These are phyloP conservation scores for Aspergillus ibericus DNA, from an alignment of 2,329 filamentous ascomycete species.

Conservation along the genomic window DNA sequence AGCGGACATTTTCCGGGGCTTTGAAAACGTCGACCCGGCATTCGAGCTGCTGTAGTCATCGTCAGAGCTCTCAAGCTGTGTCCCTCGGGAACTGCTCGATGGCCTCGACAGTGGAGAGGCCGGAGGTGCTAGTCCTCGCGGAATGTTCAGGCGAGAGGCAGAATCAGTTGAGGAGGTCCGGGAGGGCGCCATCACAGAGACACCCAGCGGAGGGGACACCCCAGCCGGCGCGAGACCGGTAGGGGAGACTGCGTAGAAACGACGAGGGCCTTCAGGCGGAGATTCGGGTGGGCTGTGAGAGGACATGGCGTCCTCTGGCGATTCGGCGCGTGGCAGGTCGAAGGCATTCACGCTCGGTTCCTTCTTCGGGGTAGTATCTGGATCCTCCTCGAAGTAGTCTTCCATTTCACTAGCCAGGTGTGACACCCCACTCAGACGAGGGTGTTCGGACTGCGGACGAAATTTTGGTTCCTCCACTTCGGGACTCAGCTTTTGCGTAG, in stretches of 20 bases:
- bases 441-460: constrained; percentile 72
- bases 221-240: constrained; percentile 14
- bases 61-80: constrained; percentile 63
- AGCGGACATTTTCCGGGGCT: constrained; percentile 74
- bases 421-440: constrained; percentile 66
- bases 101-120: constrained; percentile 45
- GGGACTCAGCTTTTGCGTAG: constrained; percentile 38
- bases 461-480: constrained; percentile 47
- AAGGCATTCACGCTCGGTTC: constrained; percentile 24
- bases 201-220: background rate
- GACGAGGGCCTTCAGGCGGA: constrained; percentile 19
- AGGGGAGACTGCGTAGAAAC: constrained; percentile 21
- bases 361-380: constrained; percentile 35
- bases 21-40: constrained; percentile 62
- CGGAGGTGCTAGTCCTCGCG: constrained; percentile 47
- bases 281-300: constrained; percentile 16
- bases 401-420: constrained; percentile 28
- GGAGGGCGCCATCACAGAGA: constrained; percentile 24
- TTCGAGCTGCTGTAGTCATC: constrained; percentile 67
- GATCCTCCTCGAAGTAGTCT: constrained; percentile 23
- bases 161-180: constrained; percentile 40
- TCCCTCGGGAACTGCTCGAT: constrained; percentile 57
- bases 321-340: constrained; percentile 32
- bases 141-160: constrained; percentile 38
- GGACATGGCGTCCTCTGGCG: constrained; percentile 31